These are phyloP conservation scores for Thuidium tamariscinum DNA, from an alignment of 225 moss, liverwort and hornwort genomes.

Conservation along the genomic window DNA sequence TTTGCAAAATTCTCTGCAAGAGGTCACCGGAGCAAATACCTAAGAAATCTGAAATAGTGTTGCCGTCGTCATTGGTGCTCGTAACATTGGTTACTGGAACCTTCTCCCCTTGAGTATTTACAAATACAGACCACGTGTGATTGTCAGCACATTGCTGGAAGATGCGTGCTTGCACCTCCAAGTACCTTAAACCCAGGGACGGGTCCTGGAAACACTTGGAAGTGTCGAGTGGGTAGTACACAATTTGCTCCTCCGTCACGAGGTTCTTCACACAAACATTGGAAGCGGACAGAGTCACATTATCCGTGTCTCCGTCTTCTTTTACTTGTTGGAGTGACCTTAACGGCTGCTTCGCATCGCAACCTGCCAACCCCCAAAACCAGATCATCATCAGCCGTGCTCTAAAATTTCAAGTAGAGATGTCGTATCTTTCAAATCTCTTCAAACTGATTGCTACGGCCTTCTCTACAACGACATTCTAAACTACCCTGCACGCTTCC, in stretches of 20 bases:
- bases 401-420: neutral
- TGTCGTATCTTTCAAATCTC: neutral
- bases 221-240: constrained; percentile 21
- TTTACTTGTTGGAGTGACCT: neutral
- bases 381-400: neutral
- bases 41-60: neutral
- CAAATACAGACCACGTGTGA: constrained; percentile 27
- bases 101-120: constrained; percentile 9
- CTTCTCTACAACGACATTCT: neutral
- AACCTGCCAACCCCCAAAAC: neutral
- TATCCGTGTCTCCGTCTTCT: neutral
- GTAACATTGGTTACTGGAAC: neutral
- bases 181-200: neutral
- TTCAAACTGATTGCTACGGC: neutral
- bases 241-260: neutral
- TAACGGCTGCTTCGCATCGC: neutral
- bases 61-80: neutral
- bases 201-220: constrained; percentile 15
- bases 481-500: neutral
- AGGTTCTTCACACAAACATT: constrained; percentile 22
- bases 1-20: neutral
- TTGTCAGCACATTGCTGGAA: constrained; percentile 12
- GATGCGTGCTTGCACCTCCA: constrained; percentile 27
- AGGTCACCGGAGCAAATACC: neutral
- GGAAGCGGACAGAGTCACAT: neutral